phyloP scores from a whole-genome alignment of 2,329 filamentous ascomycete genomes.

The Hirsutella minnesotensis region DNA sequence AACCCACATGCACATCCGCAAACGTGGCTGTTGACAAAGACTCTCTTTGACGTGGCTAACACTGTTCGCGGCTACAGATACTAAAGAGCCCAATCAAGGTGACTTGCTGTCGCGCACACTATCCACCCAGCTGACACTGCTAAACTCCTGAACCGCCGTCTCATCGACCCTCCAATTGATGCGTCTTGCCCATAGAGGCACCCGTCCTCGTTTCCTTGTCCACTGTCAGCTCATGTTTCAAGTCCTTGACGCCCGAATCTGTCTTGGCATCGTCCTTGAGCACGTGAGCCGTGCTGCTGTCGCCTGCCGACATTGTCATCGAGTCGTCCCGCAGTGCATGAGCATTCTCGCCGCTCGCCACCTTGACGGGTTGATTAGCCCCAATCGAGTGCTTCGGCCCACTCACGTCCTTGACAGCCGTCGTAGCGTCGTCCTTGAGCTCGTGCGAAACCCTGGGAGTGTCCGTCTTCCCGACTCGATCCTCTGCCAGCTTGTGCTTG shows the following conservation, averaged over 20 bases:
- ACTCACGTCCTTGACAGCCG: too few relatives aligned
- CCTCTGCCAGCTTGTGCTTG: slow-evolving; percentile 2
- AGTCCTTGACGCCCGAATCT: neutral
- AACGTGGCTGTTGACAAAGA: neutral
- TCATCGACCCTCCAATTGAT: neutral
- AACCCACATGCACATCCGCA: neutral
- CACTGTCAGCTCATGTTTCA: slow-evolving; percentile 1
- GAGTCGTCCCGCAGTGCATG: slow-evolving; percentile 5
- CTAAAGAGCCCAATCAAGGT: neutral
- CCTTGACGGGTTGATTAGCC: too few relatives aligned
- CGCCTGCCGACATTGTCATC: neutral
- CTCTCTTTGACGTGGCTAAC: neutral
- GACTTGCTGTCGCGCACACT: neutral
- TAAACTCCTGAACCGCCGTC: neutral
- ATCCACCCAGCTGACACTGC: neutral
- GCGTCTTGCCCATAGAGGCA: neutral
- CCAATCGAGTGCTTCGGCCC: too few relatives aligned
- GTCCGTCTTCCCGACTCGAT: neutral
- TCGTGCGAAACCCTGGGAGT: neutral
- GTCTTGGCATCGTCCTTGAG: slow-evolving; percentile 1
- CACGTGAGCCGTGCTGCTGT: neutral
- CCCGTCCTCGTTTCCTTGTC: neutral
- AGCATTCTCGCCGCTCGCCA: too few relatives aligned
- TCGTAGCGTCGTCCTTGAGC: slow-evolving; percentile 2
- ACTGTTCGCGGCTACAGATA: neutral